Conservation (phyloP, 2,329 filamentous ascomycete species). For the Phoma sp. region DNA sequence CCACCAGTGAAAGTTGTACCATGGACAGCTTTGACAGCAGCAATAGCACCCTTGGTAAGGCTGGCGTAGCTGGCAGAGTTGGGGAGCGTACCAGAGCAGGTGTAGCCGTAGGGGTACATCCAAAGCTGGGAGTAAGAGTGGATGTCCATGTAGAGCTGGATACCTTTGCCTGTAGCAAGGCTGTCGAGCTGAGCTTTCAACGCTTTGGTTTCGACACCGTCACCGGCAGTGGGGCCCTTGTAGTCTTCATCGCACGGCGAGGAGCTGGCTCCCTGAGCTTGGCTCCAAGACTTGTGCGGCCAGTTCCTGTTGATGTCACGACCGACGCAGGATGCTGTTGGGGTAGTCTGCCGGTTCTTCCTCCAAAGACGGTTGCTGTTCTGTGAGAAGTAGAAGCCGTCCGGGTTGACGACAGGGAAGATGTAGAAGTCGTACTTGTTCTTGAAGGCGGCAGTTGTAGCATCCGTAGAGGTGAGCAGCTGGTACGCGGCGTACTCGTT, state of each 20-base stretch:
- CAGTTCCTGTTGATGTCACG: constrained; percentile 52
- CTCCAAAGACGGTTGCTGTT: constrained; percentile 48
- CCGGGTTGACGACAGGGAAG: constrained; percentile 49
- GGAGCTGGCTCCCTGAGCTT: constrained; percentile 42
- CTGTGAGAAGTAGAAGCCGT: constrained; percentile 49
- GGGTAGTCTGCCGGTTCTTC: constrained; percentile 46
- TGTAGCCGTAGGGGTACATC: constrained; percentile 66
- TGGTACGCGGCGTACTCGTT: constrained; percentile 48
- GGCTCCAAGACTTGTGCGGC: constrained; percentile 43
- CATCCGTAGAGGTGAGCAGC: constrained; percentile 42
- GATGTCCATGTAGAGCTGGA: constrained; percentile 69
- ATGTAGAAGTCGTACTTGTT: constrained; percentile 72
- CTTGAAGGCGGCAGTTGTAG: constrained; percentile 52
- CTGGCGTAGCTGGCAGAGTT: constrained; percentile 58
- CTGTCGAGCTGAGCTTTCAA: constrained; percentile 57
- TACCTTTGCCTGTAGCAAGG: constrained; percentile 55
- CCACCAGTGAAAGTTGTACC: constrained; percentile 53
- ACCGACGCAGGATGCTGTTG: constrained; percentile 42
- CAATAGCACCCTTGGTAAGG: constrained; percentile 57
- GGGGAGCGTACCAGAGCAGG: constrained; percentile 56
- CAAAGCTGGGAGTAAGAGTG: constrained; percentile 62
- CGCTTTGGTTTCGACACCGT: constrained; percentile 46
- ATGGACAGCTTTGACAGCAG: constrained; percentile 63
- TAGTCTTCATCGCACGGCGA: constrained; percentile 47
- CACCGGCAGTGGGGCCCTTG: constrained; percentile 43